A percentile compares a stretch with the other conserved stretches of the same genome.
These are phyloP conservation scores for Leptodontidium sp. DNA, from an alignment of 2,329 filamentous ascomycete genomes.

Conservation along the genomic window DNA sequence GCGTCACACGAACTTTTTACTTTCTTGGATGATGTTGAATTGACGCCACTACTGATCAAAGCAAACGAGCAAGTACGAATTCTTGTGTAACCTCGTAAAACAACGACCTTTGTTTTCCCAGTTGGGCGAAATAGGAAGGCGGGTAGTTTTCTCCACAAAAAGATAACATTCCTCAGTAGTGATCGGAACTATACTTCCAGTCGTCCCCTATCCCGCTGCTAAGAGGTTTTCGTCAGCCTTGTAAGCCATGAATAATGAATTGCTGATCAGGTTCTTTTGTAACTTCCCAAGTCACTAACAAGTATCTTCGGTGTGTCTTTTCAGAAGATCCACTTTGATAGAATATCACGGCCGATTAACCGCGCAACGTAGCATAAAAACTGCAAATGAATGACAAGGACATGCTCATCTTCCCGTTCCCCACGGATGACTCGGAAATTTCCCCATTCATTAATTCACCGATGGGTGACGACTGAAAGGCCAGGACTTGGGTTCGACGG, in stretches of 20 bases:
- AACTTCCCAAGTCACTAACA: conserved; percentile 6
- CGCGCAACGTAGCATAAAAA: conserved; percentile 19
- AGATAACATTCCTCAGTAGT: background rate
- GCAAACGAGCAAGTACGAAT: background rate
- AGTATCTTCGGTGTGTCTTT: conserved; percentile 29
- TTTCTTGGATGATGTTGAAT: background rate
- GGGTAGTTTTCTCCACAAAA: background rate
- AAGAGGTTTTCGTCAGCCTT: conserved; percentile 9
- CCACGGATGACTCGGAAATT: conserved; percentile 28
- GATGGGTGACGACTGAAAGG: conserved; percentile 12
- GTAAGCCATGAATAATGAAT: conserved; percentile 3
- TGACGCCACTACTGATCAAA: conserved; percentile 22
- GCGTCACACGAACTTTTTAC: conserved; percentile 12
- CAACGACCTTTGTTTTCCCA: conserved; percentile 2
- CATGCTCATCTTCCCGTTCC: conserved; percentile 6
- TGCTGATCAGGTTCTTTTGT: background rate
- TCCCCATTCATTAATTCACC: conserved; percentile 18
- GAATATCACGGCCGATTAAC: background rate
- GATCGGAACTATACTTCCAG: conserved; percentile 6
- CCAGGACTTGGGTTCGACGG: conserved; percentile 4
- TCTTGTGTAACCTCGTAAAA: conserved; percentile 5
- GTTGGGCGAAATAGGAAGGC: background rate
- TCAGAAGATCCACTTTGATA: conserved; percentile 16
- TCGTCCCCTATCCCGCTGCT: background rate
- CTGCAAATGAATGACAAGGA: background rate